These are phyloP conservation scores for Leccinum insolens DNA, from an alignment of 1,284 basidiomycete species.

Conservation along the genomic window DNA sequence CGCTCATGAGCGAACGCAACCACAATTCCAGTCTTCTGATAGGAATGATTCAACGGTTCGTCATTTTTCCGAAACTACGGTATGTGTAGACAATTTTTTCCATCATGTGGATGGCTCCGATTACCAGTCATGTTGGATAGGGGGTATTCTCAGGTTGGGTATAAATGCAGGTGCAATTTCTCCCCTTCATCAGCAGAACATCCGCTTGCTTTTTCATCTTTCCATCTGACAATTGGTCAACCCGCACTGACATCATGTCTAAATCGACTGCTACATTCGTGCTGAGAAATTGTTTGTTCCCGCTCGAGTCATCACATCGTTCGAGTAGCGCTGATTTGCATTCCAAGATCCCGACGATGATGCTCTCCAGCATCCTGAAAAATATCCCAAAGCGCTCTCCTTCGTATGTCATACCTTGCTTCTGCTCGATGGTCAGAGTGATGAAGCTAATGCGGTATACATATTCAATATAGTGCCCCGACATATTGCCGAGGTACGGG, in stretches of 20 bases:
- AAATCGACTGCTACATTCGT: not conserved
- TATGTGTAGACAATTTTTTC: not conserved
- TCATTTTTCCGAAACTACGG: not conserved
- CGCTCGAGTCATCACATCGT: not conserved
- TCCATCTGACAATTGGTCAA: not conserved
- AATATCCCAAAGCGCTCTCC: slow-evolving; percentile 12
- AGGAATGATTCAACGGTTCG: not conserved
- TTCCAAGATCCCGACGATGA: slow-evolving; percentile 16
- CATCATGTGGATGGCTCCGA: not conserved
- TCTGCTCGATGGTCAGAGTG: not conserved
- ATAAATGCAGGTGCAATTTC: slow-evolving; percentile 7
- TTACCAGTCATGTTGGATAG: not conserved
- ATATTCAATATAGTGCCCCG: slow-evolving; percentile 13
- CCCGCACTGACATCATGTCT: not conserved
- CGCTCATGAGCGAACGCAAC: not conserved
- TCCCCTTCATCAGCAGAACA: slow-evolving; percentile 4
- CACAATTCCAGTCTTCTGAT: not conserved
- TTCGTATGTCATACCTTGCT: slow-evolving; percentile 7
- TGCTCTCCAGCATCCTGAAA: not conserved
- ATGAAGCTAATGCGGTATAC: not conserved
- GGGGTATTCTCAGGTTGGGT: not conserved
- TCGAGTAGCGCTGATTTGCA: not conserved
- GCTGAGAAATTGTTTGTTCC: slow-evolving; percentile 14
- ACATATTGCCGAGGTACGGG: slow-evolving; percentile 17
- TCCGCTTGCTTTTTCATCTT: not conserved